phyloP scores from a whole-genome alignment of 2,329 filamentous ascomycete genomes.

The Lomentospora prolificans region DNA sequence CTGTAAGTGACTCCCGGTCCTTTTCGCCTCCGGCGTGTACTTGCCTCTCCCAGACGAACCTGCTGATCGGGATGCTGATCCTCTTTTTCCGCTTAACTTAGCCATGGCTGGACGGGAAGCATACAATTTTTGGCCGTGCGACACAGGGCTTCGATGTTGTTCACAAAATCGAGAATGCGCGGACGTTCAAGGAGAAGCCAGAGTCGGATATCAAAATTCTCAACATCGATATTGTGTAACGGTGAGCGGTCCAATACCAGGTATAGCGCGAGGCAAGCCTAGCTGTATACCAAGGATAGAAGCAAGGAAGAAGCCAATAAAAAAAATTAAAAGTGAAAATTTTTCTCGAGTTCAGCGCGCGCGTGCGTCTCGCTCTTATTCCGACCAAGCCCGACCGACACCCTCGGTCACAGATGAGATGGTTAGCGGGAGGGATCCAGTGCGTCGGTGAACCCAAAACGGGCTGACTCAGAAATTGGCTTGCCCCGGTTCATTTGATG shows the following conservation, averaged over 20 bases:
- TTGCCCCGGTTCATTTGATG: not conserved
- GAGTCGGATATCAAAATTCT: constrained; percentile 97
- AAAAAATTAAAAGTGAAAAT: not conserved
- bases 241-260: not conserved
- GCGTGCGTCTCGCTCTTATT: too few species aligned
- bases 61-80: not conserved
- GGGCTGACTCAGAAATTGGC: not conserved
- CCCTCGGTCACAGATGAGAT: not conserved
- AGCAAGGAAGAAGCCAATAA: not conserved
- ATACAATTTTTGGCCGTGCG: constrained; percentile 89
- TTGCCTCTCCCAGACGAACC: not conserved
- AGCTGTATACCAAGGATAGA: not conserved
- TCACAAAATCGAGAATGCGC: constrained; percentile 87
- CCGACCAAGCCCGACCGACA: too few species aligned
- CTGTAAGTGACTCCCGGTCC: constrained; percentile 41
- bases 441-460: not conserved
- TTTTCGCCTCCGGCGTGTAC: not conserved
- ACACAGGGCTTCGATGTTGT: constrained; percentile 88
- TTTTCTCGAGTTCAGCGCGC: not conserved
- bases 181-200: constrained; percentile 83
- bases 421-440: not conserved
- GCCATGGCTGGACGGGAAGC: constrained; percentile 91
- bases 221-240: constrained; percentile 59
- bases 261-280: not conserved
- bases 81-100: constrained; percentile 19